phyloP scores from a whole-genome alignment of 805 yeast species.

The Candida coquimbonensis region DNA sequence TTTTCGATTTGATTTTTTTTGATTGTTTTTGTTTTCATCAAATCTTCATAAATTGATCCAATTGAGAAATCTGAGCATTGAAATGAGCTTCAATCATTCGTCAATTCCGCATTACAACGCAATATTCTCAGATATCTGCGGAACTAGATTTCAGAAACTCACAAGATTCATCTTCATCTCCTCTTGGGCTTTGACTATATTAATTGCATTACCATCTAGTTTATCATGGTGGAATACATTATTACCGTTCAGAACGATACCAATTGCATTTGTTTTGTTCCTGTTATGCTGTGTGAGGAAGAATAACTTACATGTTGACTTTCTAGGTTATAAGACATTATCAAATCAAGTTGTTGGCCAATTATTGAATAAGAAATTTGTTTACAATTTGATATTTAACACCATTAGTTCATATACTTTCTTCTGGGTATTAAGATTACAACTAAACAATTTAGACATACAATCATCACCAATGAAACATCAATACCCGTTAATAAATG shows the following conservation, averaged over 20 bases:
- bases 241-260: constrained; percentile 23
- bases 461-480: constrained; percentile 30
- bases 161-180: constrained; percentile 28
- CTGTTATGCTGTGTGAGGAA: constrained; percentile 33
- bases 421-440: constrained; percentile 20
- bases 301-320: constrained; percentile 33
- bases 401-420: constrained; percentile 20
- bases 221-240: constrained; percentile 21
- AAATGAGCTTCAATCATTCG: neutral
- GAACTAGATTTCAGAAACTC: constrained; percentile 33
- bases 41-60: neutral
- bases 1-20: neutral
- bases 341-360: constrained; percentile 22
- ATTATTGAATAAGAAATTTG: constrained; percentile 19
- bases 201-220: constrained; percentile 19
- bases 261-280: constrained; percentile 25
- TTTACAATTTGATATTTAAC: constrained; percentile 14
- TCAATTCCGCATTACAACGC: constrained; percentile 28
- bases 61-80: neutral
- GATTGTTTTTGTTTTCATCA: neutral
- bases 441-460: constrained; percentile 17
- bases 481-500: constrained; percentile 35
- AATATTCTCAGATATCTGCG: constrained; percentile 34
- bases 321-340: constrained; percentile 26
- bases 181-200: constrained; percentile 22